phyloP scores from a whole-genome alignment of 768 basidiomycete species.

The Holtermannia corniformis region DNA sequence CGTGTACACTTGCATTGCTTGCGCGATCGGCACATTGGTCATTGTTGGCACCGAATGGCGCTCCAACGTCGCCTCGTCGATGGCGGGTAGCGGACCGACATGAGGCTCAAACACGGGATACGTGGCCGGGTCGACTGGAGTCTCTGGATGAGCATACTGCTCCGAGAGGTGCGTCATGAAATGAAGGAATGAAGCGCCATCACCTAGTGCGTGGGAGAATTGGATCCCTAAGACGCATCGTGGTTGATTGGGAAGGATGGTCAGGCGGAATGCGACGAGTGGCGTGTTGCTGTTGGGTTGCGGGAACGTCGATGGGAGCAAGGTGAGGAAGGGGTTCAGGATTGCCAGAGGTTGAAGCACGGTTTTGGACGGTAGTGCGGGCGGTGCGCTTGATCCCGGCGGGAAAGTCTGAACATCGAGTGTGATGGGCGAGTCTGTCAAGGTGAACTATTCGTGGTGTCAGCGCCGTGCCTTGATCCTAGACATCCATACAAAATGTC shows the following conservation, averaged over 20 bases:
- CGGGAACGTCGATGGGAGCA: not conserved
- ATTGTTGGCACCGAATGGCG: not conserved
- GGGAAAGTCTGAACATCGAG: not conserved
- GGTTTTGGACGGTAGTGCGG: not conserved
- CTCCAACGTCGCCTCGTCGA: not conserved
- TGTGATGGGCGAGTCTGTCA: not conserved
- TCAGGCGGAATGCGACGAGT: not conserved
- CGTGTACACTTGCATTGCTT: not conserved
- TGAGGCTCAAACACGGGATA: not conserved
- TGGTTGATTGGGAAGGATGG: not conserved
- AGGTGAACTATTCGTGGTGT: not conserved
- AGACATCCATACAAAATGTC: not conserved
- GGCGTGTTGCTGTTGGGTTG: not conserved
- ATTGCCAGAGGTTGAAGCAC: not conserved
- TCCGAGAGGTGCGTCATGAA: not conserved
- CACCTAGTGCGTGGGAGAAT: not conserved
- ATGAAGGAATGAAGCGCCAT: not conserved
- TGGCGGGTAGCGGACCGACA: not conserved
- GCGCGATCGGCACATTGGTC: not conserved
- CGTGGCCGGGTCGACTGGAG: not conserved
- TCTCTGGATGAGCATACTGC: not conserved
- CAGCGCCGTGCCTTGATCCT: too few species aligned
- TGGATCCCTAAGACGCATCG: not conserved
- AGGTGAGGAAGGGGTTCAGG: not conserved
- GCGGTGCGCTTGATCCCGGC: not conserved